A percentile compares a stretch with the other conserved stretches of the same genome.
Conservation (phyloP, 164 flowering plant genomes). For the Cinnamomum micranthum region DNA sequence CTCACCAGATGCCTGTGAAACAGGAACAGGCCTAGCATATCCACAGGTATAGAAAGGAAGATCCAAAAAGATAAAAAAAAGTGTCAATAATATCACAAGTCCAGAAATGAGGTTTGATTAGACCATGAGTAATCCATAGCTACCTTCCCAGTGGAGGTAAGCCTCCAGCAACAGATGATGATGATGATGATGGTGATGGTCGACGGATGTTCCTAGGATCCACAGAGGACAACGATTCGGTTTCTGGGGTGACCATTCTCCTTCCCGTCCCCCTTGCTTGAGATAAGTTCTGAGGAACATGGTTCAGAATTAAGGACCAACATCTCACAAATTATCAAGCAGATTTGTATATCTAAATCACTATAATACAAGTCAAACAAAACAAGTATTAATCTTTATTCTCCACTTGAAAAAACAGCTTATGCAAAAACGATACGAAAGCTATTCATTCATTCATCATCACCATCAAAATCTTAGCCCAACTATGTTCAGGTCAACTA, state of each 20-base stretch:
- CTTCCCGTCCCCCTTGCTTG: slow-evolving; percentile 64
- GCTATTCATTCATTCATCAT: neutral
- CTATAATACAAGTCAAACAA: neutral
- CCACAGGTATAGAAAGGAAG: slow-evolving; percentile 4
- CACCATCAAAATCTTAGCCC: too few relatives aligned
- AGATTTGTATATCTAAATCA: neutral
- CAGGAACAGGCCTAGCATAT: slow-evolving; percentile 57
- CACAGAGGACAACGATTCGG: slow-evolving; percentile 50
- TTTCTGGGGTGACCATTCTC: slow-evolving; percentile 44
- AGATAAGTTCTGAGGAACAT: slow-evolving; percentile 54
- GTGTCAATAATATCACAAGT: neutral
- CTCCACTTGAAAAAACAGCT: neutral
- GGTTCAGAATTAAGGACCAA: slow-evolving; percentile 1
- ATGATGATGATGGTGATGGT: slow-evolving; percentile 46
- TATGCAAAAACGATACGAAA: neutral
- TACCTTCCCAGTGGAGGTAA: slow-evolving; percentile 92
- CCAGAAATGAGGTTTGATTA: neutral
- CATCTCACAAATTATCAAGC: neutral
- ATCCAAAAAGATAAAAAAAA: neutral
- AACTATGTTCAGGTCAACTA: too few relatives aligned
- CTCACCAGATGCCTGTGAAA: slow-evolving; percentile 80
- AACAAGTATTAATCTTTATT: neutral
- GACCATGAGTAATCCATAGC: neutral
- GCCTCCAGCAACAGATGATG: slow-evolving; percentile 78
- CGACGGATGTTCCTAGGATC: slow-evolving; percentile 64